A percentile compares a stretch with the other conserved stretches of the same genome.
Evolutionary conservation across 2,329 filamentous ascomycete species (phyloP).

Genomic region (Botryotinia convoluta): DNA sequence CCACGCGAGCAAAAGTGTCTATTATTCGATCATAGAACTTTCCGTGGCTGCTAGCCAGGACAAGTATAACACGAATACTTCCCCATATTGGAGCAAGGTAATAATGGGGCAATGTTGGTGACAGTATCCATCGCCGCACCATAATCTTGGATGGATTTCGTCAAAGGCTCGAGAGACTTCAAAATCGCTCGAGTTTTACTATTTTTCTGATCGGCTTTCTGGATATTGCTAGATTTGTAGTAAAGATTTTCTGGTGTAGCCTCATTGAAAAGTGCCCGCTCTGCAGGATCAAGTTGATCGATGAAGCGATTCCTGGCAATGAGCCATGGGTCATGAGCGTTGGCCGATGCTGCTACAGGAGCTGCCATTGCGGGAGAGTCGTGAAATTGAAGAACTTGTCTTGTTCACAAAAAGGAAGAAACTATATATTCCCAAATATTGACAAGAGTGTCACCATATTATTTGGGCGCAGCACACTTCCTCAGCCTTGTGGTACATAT

Average conservation of each 20-base stretch:
- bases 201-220: background rate
- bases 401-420: background rate
- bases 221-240: background rate
- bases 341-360: background rate
- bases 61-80: background rate
- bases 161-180: background rate
- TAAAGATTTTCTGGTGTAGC: constrained; percentile 6
- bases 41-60: background rate
- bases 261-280: background rate
- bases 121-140: background rate
- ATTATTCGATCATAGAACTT: constrained; percentile 12
- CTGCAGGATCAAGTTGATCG: background rate
- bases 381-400: too few relatives aligned
- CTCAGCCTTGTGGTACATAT: background rate
- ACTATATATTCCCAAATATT: background rate
- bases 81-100: background rate
- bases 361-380: background rate
- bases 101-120: background rate
- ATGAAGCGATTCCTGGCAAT: background rate
- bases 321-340: background rate
- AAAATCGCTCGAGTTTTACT: background rate
- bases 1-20: constrained; percentile 2
- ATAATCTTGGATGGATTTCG: background rate
- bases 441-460: fast-evolving
- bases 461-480: background rate